phyloP scores from a whole-genome alignment of 1,284 basidiomycete genomes.

The Erythrobasidium hasegawianum region DNA sequence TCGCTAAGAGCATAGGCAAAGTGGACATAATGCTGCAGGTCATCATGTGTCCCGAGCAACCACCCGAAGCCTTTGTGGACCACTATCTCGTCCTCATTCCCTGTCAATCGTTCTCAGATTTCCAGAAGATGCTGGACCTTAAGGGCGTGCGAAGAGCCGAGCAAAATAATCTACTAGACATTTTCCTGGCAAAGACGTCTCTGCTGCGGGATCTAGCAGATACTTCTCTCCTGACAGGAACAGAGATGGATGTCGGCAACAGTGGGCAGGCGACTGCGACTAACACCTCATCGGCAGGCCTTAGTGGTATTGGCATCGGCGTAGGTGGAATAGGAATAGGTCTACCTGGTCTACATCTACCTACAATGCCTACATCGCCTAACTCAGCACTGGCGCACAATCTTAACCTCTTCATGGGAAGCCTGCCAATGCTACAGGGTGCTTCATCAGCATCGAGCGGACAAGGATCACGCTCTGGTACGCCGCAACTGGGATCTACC shows the following conservation, averaged over 20 bases:
- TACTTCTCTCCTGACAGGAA: constrained; percentile 70
- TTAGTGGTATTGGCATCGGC: background rate
- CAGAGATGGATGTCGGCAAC: constrained; percentile 20
- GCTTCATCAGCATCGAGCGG: constrained; percentile 12
- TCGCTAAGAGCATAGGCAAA: constrained; percentile 72
- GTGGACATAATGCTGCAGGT: constrained; percentile 90
- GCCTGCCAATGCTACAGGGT: constrained; percentile 30
- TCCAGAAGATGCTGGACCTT: constrained; percentile 96
- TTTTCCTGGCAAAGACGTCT: constrained; percentile 84
- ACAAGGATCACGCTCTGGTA: constrained; percentile 7
- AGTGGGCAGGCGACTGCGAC: background rate
- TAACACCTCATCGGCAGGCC: background rate
- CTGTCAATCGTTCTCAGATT: constrained; percentile 88
- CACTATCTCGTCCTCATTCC: constrained; percentile 90
- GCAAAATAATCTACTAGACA: constrained; percentile 83
- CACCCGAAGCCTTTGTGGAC: constrained; percentile 85
- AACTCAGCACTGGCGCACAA: constrained; percentile 36
- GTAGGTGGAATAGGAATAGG: background rate
- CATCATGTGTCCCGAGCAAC: constrained; percentile 87
- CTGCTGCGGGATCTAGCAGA: constrained; percentile 77
- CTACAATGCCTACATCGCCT: constrained; percentile 22
- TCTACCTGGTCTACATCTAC: constrained; percentile 9
- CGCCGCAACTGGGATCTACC: constrained; percentile 5
- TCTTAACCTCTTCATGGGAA: constrained; percentile 37
- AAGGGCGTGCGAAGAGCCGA: constrained; percentile 83